Base-by-base conservation (phyloP, 1,139 yeast genomes). In the Lizanozyma gosingica region DNA sequence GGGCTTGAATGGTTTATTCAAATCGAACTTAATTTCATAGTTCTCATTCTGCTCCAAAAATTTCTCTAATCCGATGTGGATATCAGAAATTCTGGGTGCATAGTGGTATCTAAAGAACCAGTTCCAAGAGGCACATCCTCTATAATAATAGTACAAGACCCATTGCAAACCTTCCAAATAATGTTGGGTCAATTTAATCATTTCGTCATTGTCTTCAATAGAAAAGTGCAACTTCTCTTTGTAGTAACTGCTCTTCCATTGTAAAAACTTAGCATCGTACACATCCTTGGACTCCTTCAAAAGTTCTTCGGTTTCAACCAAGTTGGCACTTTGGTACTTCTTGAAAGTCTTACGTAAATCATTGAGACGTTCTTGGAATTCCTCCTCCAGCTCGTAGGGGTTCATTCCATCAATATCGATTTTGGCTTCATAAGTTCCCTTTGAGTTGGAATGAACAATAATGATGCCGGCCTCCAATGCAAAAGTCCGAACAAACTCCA, bases 141-240 rank as follows among this genome's bases (percentile, higher is more conserved):
- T 76, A 56, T 87, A 90, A 60, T 90, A 90, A 62, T 90, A 90
- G 55, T 76, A 82, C 60, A 90, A 69, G 14, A 90, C 97, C 97
- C 97, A 90, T 62, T 90, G 97, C 48, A 90, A 71, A 51, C 97
- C 97, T 62, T 90, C 95, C 37, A 90, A 70, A 56, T 88, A 90
- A 59, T 87, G 90, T 50, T 80, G 80, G n/a, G 94, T 76, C 52
- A 87, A 59, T 27, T 75, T 75, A 16, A 61, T 61, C 52, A 90
- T 64, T 47, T 77, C 65, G 2, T 76, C 82, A 29, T 73, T 78
- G 41, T 78, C 71, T 35, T 71, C 52, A 38, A 76, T 67, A 15
- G 83, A 74, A 48, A 86, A 85, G 9, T 77, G 77, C 46, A 94
- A 70, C 57, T 94, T 94, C 17, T 77, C 77, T 50, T 77, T 72